Percentiles rank a stretch among this genome's conserved stretches.
phyloP scores from a whole-genome alignment of 768 basidiomycete genomes.

The Leccinellum albellum region DNA sequence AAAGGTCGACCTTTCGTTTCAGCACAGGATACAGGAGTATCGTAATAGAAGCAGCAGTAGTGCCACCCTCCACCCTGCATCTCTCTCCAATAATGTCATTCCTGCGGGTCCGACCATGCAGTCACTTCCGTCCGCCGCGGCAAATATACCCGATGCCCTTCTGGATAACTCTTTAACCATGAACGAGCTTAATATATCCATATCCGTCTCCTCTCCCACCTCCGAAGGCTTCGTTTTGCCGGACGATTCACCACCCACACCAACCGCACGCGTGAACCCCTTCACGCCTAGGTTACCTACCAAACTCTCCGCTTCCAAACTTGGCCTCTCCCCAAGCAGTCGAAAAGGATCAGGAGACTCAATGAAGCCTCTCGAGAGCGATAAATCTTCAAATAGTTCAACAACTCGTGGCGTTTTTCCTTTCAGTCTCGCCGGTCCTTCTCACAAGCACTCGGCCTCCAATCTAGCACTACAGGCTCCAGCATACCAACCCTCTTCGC shows the following conservation, averaged over 20 bases:
- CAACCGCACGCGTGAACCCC: conserved; percentile 63
- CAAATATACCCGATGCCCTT: conserved; percentile 20
- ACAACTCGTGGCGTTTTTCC: conserved; percentile 28
- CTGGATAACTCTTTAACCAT: conserved; percentile 12
- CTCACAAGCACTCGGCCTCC: conserved; percentile 27
- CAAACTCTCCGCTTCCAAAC: conserved; percentile 56
- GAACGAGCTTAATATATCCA: conserved; percentile 39
- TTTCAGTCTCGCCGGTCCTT: conserved; percentile 26
- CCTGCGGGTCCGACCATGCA: conserved; percentile 34
- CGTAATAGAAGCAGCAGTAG: conserved; percentile 56
- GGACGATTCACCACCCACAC: conserved; percentile 37
- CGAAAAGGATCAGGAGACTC: conserved; percentile 47
- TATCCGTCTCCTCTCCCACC: conserved; percentile 45
- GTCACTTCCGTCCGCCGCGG: conserved; percentile 39
- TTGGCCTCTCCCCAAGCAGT: conserved; percentile 43
- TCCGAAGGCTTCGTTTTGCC: conserved; percentile 33
- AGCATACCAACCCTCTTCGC: conserved; percentile 34
- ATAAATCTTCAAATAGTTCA: conserved; percentile 10
- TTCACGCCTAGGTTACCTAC: conserved; percentile 71
- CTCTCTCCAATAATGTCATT: conserved; percentile 24
- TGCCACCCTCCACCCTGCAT: conserved; percentile 44
- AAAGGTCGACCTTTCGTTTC: conserved; percentile 47
- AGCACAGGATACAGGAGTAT: conserved; percentile 63
- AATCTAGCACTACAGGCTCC: conserved; percentile 9
- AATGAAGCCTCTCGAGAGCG: conserved; percentile 31